phyloP scores from a whole-genome alignment of 768 basidiomycete genomes.

The Terana coerulea region DNA sequence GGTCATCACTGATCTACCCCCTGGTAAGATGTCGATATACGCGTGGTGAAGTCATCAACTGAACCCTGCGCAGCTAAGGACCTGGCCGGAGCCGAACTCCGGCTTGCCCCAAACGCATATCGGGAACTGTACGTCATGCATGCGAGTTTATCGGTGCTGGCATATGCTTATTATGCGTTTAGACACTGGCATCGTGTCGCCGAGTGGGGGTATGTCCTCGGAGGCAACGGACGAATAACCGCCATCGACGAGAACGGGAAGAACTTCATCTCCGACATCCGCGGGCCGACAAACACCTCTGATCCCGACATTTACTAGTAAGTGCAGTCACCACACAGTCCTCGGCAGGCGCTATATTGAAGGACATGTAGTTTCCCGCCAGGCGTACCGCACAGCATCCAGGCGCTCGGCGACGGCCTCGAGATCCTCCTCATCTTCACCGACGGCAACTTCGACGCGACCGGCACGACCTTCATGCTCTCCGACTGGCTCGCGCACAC shows the following conservation, averaged over 20 bases:
- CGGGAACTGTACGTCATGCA: constrained; percentile 20
- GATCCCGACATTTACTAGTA: constrained; percentile 25
- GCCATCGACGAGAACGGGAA: constrained; percentile 22
- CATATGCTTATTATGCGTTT: background rate
- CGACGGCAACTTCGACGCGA: constrained; percentile 26
- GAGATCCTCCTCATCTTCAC: constrained; percentile 26
- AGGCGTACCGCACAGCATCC: constrained; percentile 24
- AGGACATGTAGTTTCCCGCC: constrained; percentile 23
- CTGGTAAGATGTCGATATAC: constrained; percentile 16
- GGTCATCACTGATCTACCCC: constrained; percentile 24
- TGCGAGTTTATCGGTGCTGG: background rate
- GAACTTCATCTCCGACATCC: constrained; percentile 22
- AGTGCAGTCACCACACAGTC: background rate
- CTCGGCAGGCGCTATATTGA: no score
- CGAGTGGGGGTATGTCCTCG: constrained; percentile 25
- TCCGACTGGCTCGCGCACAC: constrained; percentile 27
- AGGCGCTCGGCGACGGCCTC: constrained; percentile 23
- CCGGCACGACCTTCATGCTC: constrained; percentile 27
- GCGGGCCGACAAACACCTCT: constrained; percentile 18
- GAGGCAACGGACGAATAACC: constrained; percentile 23
- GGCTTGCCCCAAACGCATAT: constrained; percentile 21
- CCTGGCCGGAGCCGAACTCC: constrained; percentile 22
- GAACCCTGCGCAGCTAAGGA: constrained; percentile 17
- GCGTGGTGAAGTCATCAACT: constrained; percentile 5
- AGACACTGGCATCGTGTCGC: constrained; percentile 26